Evolutionary conservation across 148 eudicot species (phyloP).

Genomic region (Spergularia bocconei): DNA sequence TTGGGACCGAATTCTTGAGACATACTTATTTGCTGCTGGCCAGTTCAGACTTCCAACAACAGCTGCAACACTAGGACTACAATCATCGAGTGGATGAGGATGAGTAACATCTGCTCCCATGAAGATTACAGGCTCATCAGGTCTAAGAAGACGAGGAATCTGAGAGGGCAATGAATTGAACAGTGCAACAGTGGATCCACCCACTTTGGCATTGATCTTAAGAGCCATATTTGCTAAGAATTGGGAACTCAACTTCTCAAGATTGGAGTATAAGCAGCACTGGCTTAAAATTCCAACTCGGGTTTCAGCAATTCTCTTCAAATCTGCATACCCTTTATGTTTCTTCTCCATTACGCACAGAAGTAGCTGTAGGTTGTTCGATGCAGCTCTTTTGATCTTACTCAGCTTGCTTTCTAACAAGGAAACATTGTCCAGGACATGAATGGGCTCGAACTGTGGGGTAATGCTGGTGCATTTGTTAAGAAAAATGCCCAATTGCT

Average conservation of each 20-base stretch:
- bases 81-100: conserved; percentile 89
- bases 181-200: conserved; percentile 86
- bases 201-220: conserved; percentile 91
- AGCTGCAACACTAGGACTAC: conserved; percentile 91
- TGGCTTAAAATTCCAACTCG: conserved; percentile 78
- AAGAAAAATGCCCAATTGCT: conserved; percentile 74
- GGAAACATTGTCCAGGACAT: conserved; percentile 62
- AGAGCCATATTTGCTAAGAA: conserved; percentile 84
- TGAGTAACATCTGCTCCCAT: conserved; percentile 98
- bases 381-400: conserved; percentile 50
- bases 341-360: conserved; percentile 87
- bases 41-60: conserved; percentile 88
- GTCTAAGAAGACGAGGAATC: conserved; percentile 57
- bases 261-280: conserved; percentile 81
- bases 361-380: conserved; percentile 69
- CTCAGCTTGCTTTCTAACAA: conserved; percentile 65
- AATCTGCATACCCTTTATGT: conserved; percentile 89
- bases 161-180: conserved; percentile 71
- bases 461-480: conserved; percentile 45
- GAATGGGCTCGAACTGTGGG: conserved; percentile 74
- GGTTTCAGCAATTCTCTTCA: conserved; percentile 89
- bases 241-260: conserved; percentile 60
- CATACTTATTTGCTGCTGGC: conserved; percentile 86
- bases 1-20: conserved; percentile 86
- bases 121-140: conserved; percentile 67